Base-by-base conservation (phyloP, 495 filamentous ascomycete genomes). In the Xylaria telfairii region DNA sequence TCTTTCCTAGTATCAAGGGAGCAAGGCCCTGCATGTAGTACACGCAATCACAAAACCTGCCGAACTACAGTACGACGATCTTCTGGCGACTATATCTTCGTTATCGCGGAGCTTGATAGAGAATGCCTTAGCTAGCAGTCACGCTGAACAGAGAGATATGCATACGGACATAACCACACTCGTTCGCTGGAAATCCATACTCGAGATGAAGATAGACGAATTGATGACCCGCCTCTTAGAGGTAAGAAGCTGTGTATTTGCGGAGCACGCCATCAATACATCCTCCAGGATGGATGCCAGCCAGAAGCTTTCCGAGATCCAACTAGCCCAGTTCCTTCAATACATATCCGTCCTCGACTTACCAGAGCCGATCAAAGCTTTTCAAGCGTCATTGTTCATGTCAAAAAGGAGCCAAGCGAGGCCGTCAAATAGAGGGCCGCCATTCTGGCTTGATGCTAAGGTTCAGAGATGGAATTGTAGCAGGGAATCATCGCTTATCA, bases 1-100 rank as follows among this genome's bases (percentile, higher is more conserved):
- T 3, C 30, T 66, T 34, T 8, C 69, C 0, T 84, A 81, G 81
- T 83, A 79, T 60, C 60, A 79, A 51, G 70, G 79, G 53, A 71
- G 72, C 10, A 74, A 28, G 21, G 5, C 34, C 4, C 53, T 46
- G 28, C 71, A 62, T 26, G 17, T 47, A 3, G 0, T 67, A 7
- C 67, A 73, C 30, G 30, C 62, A 6, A 46, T 70, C 53, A 67
- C 71, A 32, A 34, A 26, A n/a, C 71, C 67, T 0, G n/a, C 37
- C 3, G 63, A 73, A 24, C 56, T 70, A 6, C 63, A 46, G 21
- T 70, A 51, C 32, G n/a, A 32, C 4, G 54, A 57, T 57, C 26
- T 57, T 60, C 32, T 60, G 19, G 34, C 4, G 7, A 60, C 17
- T 37, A 41, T 60, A 60, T 41, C 56, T 4, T 41, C 19, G 10